Base-by-base conservation (phyloP, 2,329 filamentous ascomycete species). In the Cercospora sp. region DNA sequence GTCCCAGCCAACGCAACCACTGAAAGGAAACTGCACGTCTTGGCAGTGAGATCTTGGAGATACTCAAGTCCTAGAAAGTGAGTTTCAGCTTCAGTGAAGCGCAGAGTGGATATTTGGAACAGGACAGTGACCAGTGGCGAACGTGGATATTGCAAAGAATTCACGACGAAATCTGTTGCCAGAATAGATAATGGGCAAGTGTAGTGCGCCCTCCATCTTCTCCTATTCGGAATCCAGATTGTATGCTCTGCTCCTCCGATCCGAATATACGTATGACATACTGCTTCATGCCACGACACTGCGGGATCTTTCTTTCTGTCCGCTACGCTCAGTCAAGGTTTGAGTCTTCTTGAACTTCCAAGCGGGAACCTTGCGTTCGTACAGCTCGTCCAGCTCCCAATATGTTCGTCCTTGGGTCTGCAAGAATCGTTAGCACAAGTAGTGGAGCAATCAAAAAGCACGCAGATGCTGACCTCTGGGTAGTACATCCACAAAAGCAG, bases 301-400 rank as follows among this genome's bases (percentile, higher is more conserved):
- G 10, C 42, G 36, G 40, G 36, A 42, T n/a, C 23, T 51, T 12
- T 30, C 40, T 36, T 62, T 62, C 60, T 62, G 60, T 2, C 60
- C 60, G 28, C n/a, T 62, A 12, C 60, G 33, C n/a, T 62, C 60
- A n/a, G 60, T 48, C 40, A 62, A 31, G 5, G 60, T 48, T 16
- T 53, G 33, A 23, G 63, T 64, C 28, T 67, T 59, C 67, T 69
- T 69, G 67, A 72, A 72, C 30, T 66, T 69, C 69, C 69, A 69
- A 13, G 71, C 69, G 26, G 71, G 69, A 40, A 72, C 64, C 26
- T 67, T 69, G 42, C 69, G 67, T 63, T 71, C 63, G 55, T 71
- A 72, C 3, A 72, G 64, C 61, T 71, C 69, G 36, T 71, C 71
- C n/a, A 71, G 33, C 33, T 72, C 71, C 69, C 69, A 68, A 63